Base-by-base conservation (phyloP, 768 basidiomycete species). In the Macrolepiota albuminosa region DNA sequence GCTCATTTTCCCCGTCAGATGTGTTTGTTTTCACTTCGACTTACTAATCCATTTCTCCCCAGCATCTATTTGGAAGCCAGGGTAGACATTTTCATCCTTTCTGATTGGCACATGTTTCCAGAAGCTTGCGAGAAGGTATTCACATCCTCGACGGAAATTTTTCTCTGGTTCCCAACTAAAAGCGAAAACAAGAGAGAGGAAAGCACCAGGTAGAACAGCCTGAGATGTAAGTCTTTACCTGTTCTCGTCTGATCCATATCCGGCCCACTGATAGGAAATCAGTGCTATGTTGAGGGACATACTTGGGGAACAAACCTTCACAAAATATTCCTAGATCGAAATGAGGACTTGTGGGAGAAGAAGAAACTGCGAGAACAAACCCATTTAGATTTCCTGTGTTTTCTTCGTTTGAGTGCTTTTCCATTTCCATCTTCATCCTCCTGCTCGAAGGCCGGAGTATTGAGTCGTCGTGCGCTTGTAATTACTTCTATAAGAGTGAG, bases 81-180 rank as follows among this genome's bases (percentile, higher is more conserved):
- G 59, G 69, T 84, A 85, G 63, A 87, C 84, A 0, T 76, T 45
- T 52, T 87, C 68, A 59, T 88, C 84, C 18, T 68, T 68, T 1
- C 87, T 86, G 21, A 89, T 62, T 24, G 21, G 14, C 9, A 18
- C 45, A 54, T 86, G 76, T 6, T 71, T 65, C 85, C 85, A 87
- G 67, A 91, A 91, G 62, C 83, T 84, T 18, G 68, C 58, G n/a
- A 89, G 69, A 11, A 91, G 74, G 26, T 83, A 77, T 16, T 78
- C 68, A 66, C 89, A 91, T 36, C 77, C 73, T 37, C 66, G 61
- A 13, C n/a, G 39, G 18, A 91, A 75, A 66, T 90, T 87, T 5
- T 70, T 70, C 51, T 76, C 71, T 11, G 89, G 89, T 61, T 90
- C 88, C 88, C 88, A 90, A 64, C 89, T 90, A 21, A 9, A 43